phyloP scores from a whole-genome alignment of 192 early-diverging fungal genomes.

The Thamnidium elegans region DNA sequence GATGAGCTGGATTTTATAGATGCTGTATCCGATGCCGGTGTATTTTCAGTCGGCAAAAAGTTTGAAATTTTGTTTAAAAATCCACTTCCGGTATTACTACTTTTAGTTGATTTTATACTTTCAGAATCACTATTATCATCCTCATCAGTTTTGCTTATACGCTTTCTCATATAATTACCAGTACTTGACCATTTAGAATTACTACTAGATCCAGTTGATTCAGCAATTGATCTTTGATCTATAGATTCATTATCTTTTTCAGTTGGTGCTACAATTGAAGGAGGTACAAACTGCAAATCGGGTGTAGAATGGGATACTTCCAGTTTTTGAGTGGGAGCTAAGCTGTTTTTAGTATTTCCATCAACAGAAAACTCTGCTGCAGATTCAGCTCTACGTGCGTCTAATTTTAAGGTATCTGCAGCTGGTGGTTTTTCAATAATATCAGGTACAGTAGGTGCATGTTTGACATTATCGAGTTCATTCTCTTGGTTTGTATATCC shows the following conservation, averaged over 20 bases:
- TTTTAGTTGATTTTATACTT: background rate
- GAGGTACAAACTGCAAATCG: background rate
- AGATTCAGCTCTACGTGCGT: slow-evolving; percentile 12
- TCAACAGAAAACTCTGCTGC: background rate
- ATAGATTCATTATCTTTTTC: background rate
- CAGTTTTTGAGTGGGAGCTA: slow-evolving; percentile 1
- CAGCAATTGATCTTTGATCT: background rate
- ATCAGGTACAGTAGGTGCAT: background rate
- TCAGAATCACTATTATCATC: background rate
- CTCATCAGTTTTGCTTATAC: background rate
- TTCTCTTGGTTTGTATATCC: background rate
- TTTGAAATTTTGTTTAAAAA: background rate
- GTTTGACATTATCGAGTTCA: background rate
- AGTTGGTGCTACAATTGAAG: background rate
- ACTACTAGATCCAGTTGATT: background rate
- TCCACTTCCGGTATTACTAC: background rate
- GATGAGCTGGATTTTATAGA: background rate
- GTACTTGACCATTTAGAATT: background rate
- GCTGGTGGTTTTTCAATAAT: background rate
- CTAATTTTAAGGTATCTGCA: slow-evolving; percentile 14
- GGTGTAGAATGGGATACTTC: background rate
- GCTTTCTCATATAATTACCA: background rate
- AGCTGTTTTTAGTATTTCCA: background rate
- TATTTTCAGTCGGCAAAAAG: background rate
- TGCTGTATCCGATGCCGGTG: background rate